phyloP scores from a whole-genome alignment of 116 monocot genomes.

The Trichopus zeylanicus region DNA sequence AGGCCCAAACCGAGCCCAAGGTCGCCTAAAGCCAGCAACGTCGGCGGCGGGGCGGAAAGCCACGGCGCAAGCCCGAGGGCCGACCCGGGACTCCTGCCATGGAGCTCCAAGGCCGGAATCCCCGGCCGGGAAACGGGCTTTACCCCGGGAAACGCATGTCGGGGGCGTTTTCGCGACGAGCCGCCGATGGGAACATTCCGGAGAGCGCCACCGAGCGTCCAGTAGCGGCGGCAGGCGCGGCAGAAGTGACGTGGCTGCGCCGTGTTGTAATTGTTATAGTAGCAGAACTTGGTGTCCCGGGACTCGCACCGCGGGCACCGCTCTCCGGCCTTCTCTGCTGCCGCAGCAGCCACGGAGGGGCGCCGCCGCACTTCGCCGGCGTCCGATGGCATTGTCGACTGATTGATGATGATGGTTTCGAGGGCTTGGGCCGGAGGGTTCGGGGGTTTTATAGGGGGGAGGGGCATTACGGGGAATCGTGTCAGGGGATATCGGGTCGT shows the following conservation, averaged over 20 bases:
- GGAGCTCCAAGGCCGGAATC: neutral
- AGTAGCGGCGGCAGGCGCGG: conserved; percentile 27
- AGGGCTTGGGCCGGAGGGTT: no score
- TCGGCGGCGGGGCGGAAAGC: neutral
- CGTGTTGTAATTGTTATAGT: conserved; percentile 60
- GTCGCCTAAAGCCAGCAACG: neutral
- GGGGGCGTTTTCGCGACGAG: conserved; percentile 11
- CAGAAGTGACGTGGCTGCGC: conserved; percentile 42
- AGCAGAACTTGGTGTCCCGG: conserved; percentile 52
- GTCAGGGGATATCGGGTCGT: no score
- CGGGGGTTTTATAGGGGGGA: no score
- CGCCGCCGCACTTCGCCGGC: neutral
- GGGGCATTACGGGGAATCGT: no score
- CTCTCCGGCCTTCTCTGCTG: conserved; percentile 2
- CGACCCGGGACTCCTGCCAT: neutral
- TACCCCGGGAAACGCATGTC: neutral
- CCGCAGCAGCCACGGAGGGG: neutral
- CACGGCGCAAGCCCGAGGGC: neutral
- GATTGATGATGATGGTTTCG: neutral
- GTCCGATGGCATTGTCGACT: neutral
- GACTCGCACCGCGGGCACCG: conserved; percentile 23
- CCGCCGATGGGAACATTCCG: conserved; percentile 27
- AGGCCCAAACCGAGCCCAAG: neutral
- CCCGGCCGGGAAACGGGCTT: neutral
- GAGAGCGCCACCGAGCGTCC: conserved; percentile 23